Conservation (phyloP, 1,139 yeast genomes). For the Suhomyces wounanorum region DNA sequence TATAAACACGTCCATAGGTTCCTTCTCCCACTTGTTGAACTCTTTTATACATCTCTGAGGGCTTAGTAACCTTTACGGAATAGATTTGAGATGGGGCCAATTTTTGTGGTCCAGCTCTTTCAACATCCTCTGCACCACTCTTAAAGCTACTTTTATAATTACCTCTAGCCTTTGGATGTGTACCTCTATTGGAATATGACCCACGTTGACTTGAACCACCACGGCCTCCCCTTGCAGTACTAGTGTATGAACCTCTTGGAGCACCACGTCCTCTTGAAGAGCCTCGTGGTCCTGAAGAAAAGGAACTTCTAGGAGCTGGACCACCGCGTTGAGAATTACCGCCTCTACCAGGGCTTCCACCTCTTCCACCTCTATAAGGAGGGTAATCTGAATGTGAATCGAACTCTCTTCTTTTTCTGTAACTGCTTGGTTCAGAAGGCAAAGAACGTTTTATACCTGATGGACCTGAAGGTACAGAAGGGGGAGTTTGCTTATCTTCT, state of each 20-base stretch:
- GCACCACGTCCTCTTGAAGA: conserved; percentile 8
- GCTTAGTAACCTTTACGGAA: conserved; percentile 29
- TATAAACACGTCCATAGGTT: conserved; percentile 52
- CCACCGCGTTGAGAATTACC: not conserved
- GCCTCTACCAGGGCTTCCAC: conserved; percentile 7
- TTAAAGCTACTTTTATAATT: conserved; percentile 1
- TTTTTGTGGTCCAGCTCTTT: not conserved
- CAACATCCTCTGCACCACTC: conserved; percentile 4
- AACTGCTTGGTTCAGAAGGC: conserved; percentile 25
- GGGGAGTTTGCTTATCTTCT: conserved; percentile 1
- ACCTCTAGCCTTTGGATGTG: not conserved
- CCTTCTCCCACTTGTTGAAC: conserved; percentile 54
- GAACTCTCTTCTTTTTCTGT: conserved; percentile 20
- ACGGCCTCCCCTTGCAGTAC: conserved; percentile 10
- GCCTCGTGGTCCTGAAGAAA: conserved; percentile 9
- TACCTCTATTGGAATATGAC: conserved; percentile 4
- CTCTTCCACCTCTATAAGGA: conserved; percentile 6
- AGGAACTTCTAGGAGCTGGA: not conserved
- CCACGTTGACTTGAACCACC: conserved; percentile 5
- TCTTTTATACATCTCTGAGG: conserved; percentile 37
- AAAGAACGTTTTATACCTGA: conserved; percentile 19
- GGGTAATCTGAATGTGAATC: conserved; percentile 15
- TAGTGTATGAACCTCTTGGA: conserved; percentile 2
- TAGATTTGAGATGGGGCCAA: conserved; percentile 33
- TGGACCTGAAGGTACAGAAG: conserved; percentile 1